Evolutionary conservation across 2,329 filamentous ascomycete genomes (phyloP), one percentile per base, ranked within the genome.

Genomic region (Cordyceps pruinosa): DNA sequence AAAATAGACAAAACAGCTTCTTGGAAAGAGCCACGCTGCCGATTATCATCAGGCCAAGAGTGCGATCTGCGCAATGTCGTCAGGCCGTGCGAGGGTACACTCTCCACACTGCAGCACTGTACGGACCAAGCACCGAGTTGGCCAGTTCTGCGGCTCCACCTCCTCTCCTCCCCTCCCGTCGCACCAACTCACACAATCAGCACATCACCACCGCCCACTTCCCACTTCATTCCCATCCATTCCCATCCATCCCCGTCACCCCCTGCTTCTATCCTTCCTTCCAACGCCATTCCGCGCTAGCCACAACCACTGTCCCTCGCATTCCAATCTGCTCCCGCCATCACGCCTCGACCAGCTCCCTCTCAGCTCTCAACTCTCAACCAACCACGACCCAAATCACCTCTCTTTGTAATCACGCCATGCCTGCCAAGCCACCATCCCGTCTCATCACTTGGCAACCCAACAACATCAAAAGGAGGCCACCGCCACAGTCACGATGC

Each of bases 31-130:
- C 9, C 45, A 47, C 15, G 30, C 19, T 9, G 50, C 39, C 39
- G 39, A 53, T 44, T 44, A 7, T 34, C 19, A 44, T 45, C 35
- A 23, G 15, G 13, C 21, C 52, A 34, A 55, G 30, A 47, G 42
- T 55, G 44, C 13, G 42, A 55, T 55, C 32, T 37, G 19, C 44
- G 10, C n/a, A 46, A 55, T 55, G 52, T 55, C 52, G 52, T 55
- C 52, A 55, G 34, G 52, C 52, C 41, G 52, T 46, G 34, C 23
- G 10, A 39, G 45, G 8, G 12, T 13, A 21, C 45, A 19, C 10
- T 21, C n/a, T 32, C 10, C 17, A 47, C 32, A 39, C 37, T 41
- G 37, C 21, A 32, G 28, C 42, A 19, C 21, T 39, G 23, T 46
- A 37, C 17, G 13, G 12, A 13, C 47, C 23, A 41, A 23, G n/a